phyloP scores from a whole-genome alignment of 2,329 filamentous ascomycete species.

The Nothomitra cinnamomea region DNA sequence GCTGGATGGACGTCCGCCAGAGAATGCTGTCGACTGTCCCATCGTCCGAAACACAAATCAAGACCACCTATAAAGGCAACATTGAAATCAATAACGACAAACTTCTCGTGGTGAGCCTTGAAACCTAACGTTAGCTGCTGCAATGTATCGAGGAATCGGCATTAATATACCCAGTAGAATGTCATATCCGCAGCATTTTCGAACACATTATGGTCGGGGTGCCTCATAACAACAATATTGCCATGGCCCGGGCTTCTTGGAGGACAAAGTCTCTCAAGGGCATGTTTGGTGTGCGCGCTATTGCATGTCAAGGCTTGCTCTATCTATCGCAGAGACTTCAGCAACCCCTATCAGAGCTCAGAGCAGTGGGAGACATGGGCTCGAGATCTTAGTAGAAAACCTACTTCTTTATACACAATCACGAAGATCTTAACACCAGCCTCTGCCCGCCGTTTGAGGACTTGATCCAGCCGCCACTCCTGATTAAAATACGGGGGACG shows the following conservation, averaged over 20 bases:
- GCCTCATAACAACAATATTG: conserved; percentile 78
- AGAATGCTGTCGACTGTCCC: conserved; percentile 75
- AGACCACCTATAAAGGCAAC: conserved; percentile 87
- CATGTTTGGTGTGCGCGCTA: conserved; percentile 81
- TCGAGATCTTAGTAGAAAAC: neutral
- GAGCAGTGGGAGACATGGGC: neutral
- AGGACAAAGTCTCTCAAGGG: conserved; percentile 61
- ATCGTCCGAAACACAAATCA: conserved; percentile 88
- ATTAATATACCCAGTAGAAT: conserved; percentile 54
- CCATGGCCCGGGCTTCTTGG: conserved; percentile 66
- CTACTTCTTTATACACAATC: conserved; percentile 73
- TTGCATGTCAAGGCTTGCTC: conserved; percentile 76
- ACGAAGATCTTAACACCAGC: conserved; percentile 89
- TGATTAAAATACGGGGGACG: conserved; percentile 69
- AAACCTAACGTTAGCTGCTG: neutral
- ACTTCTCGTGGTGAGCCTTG: conserved; percentile 91
- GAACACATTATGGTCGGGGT: conserved; percentile 88
- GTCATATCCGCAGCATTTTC: conserved; percentile 93
- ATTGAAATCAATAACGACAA: conserved; percentile 83
- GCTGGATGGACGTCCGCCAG: conserved; percentile 78
- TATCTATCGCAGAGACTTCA: conserved; percentile 23
- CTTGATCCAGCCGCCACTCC: conserved; percentile 71
- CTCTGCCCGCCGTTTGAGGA: conserved; percentile 78
- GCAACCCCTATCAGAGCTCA: neutral
- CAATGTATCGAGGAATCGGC: neutral